phyloP scores from a whole-genome alignment of 169 alveolate genomes.

The Eimeria sp. region DNA sequence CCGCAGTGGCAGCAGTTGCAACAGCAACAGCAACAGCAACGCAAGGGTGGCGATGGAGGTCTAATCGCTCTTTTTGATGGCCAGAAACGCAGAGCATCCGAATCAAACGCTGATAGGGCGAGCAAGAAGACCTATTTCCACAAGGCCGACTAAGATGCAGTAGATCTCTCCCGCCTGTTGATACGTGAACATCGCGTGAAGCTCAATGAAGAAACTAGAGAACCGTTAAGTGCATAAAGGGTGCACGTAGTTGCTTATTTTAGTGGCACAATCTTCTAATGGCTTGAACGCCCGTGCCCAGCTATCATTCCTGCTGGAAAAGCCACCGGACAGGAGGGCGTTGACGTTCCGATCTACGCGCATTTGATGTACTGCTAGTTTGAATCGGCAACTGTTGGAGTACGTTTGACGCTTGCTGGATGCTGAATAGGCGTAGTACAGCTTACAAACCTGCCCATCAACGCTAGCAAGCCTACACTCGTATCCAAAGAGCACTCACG shows the following conservation, averaged over 20 bases:
- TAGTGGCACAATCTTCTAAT: not conserved
- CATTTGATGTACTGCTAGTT: not conserved
- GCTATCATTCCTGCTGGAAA: not conserved
- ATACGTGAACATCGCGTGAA: not conserved
- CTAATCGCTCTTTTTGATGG: conserved; percentile 48
- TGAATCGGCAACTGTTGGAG: not conserved
- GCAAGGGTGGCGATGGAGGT: conserved; percentile 1
- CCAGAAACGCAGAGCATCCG: conserved; percentile 70
- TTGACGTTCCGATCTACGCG: not conserved
- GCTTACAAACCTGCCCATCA: not conserved
- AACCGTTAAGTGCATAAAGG: not conserved
- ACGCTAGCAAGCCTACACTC: not conserved
- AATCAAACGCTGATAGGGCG: conserved; percentile 17
- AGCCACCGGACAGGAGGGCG: not conserved
- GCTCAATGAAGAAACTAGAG: not conserved
- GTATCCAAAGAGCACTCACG: not conserved
- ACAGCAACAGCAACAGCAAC: conserved; percentile 60
- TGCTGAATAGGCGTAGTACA: not conserved
- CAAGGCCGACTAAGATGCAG: conserved; percentile 26
- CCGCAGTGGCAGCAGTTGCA: conserved; percentile 66
- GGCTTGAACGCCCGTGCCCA: not conserved
- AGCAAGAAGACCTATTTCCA: conserved; percentile 25
- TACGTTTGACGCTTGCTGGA: not conserved
- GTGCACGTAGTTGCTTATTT: not conserved
- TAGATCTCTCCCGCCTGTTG: not conserved